Conservation (phyloP, 2,329 filamentous ascomycete species). For the Cladorrhinum sp. region DNA sequence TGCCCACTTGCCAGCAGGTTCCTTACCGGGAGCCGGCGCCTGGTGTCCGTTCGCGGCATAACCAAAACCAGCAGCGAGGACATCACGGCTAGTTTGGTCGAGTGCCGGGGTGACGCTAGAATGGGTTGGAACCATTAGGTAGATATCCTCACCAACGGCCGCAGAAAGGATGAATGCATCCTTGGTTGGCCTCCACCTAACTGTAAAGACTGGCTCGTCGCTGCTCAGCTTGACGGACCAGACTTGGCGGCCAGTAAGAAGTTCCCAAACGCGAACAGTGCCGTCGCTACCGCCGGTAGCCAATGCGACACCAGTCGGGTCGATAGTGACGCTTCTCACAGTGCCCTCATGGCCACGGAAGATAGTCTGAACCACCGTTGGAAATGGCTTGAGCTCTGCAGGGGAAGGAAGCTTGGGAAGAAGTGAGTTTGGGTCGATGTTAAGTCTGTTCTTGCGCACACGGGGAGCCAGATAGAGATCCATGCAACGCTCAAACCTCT, state of each 20-base stretch:
- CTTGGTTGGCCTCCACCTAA: constrained; percentile 83
- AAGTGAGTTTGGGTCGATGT: constrained; percentile 91
- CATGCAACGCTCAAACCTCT: constrained; percentile 91
- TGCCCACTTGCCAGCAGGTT: constrained; percentile 76
- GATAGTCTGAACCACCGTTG: constrained; percentile 80
- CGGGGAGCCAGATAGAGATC: constrained; percentile 94
- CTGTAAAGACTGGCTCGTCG: constrained; percentile 77
- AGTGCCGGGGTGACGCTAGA: constrained; percentile 62
- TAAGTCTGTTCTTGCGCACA: constrained; percentile 87
- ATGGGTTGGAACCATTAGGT: constrained; percentile 73
- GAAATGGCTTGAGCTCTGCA: constrained; percentile 92
- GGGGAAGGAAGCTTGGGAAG: constrained; percentile 90
- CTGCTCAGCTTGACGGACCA: constrained; percentile 79
- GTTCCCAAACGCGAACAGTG: constrained; percentile 84
- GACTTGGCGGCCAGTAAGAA: constrained; percentile 79
- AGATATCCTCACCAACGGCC: constrained; percentile 79
- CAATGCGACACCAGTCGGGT: constrained; percentile 56
- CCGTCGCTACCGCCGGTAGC: constrained; percentile 95
- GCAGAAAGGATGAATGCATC: constrained; percentile 80
- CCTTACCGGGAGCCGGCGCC: constrained; percentile 64
- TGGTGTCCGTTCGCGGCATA: constrained; percentile 67
- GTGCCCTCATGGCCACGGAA: constrained; percentile 87
- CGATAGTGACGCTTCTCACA: constrained; percentile 79
- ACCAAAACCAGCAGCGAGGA: constrained; percentile 88
- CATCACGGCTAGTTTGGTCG: constrained; percentile 69